Base-by-base conservation (phyloP, 768 basidiomycete species). In the Boletales sp. region DNA sequence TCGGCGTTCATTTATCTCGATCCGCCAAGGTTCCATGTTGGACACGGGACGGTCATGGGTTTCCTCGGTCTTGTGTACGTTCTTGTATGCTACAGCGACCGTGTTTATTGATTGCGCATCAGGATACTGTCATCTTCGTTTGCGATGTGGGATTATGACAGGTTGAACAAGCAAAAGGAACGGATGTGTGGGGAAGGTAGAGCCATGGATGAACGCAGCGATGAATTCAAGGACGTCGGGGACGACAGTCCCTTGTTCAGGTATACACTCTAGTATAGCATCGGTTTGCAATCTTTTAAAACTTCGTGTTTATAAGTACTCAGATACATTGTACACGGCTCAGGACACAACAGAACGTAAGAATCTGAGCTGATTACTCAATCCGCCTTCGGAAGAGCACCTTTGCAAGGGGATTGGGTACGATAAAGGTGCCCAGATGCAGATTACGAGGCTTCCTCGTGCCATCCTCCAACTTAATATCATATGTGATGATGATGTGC, bases 181-280 rank as follows among this genome's bases (percentile, higher is more conserved):
- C 71, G 62, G 5, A 56, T 60, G 7, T 81, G 79, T 47, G 57
- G 57, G 5, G 65, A 64, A 5, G 70, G 75, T 40, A 69, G 69
- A 3, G 75, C 81, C 40, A 66, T 69, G 14, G 61, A 65, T 10
- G 67, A 61, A 39, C 62, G 65, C 34, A 61, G 57, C 40, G 64
- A 65, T n/a, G 69, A 75, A 36, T 78, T 74, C 53, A 61, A 54
- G 27, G 67, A 76, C 7, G 62, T 80, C 58, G 79, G 76, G 2
- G 75, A 75, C 52, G 68, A 71, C 35, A 76, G 74, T 42, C 80
- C 80, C 29, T 61, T 81, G 40, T 82, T 78, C 69, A 71, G 76
- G 75, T 61, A 57, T n/a, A 47, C 56, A 10, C 36, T 51, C 18
- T 56, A 43, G 11, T 12, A 24, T 24, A 24, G 24, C 24, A 24